These are phyloP conservation scores for Nemania bipapillata DNA, from an alignment of 2,329 filamentous ascomycete genomes.

Conservation along the genomic window DNA sequence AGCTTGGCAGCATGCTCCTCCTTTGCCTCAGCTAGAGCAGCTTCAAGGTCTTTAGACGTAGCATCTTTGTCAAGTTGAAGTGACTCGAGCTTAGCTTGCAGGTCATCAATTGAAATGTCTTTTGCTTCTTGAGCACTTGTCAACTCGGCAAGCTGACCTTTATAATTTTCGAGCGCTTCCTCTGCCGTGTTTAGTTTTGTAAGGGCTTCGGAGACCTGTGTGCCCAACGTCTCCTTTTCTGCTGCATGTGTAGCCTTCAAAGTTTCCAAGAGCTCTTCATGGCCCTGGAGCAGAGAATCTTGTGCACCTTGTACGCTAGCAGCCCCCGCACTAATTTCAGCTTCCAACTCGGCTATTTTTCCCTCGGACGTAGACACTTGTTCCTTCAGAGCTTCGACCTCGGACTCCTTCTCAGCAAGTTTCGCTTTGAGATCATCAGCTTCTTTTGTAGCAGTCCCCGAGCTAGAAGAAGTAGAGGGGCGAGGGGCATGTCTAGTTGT, in stretches of 20 bases:
- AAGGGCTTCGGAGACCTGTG: conserved; percentile 60
- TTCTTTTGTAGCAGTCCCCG: conserved; percentile 62
- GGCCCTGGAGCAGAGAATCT: conserved; percentile 56
- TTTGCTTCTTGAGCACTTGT: conserved; percentile 61
- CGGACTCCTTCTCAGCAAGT: conserved; percentile 66
- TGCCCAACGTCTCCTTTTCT: conserved; percentile 60
- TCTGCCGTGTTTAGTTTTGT: conserved; percentile 65
- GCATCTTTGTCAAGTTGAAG: conserved; percentile 57
- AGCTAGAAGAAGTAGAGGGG: conserved; percentile 54
- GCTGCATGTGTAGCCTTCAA: conserved; percentile 63
- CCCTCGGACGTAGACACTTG: conserved; percentile 67
- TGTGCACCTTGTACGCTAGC: conserved; percentile 54
- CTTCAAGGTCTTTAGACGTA: conserved; percentile 54
- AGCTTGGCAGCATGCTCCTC: conserved; percentile 63
- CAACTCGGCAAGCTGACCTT: conserved; percentile 61
- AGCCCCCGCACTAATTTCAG: conserved; percentile 60
- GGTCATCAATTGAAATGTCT: conserved; percentile 59
- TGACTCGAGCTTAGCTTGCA: conserved; percentile 64
- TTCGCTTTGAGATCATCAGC: conserved; percentile 70
- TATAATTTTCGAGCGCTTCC: conserved; percentile 62
- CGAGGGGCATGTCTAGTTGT: conserved; percentile 58
- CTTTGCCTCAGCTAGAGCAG: conserved; percentile 54
- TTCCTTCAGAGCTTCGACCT: conserved; percentile 66
- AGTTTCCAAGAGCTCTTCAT: conserved; percentile 60
- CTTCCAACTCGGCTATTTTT: conserved; percentile 65